phyloP scores from a whole-genome alignment of 164 flowering plant species.

The Annona squamosa region DNA sequence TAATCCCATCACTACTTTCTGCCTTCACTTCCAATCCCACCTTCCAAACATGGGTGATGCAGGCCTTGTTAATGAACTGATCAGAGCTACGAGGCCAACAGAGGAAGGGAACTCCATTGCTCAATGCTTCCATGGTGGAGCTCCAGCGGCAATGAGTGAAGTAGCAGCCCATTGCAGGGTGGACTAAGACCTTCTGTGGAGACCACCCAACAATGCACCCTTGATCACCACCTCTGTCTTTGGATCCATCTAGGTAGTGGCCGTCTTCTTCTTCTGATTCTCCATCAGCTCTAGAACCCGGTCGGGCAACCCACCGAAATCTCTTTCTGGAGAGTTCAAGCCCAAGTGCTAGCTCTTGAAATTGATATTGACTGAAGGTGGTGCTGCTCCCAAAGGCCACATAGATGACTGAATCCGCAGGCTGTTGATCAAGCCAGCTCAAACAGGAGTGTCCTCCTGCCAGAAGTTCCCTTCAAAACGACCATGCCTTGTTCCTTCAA shows the following conservation, averaged over 20 bases:
- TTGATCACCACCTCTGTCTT: slow-evolving; percentile 11
- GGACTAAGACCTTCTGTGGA: slow-evolving; percentile 53
- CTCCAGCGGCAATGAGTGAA: slow-evolving; percentile 49
- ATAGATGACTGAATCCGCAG: slow-evolving; percentile 16
- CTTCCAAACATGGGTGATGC: slow-evolving; percentile 10
- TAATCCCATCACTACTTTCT: no score
- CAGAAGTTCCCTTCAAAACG: no score
- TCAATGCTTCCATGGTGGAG: not conserved
- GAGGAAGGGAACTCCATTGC: slow-evolving; percentile 10
- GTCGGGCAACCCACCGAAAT: slow-evolving; percentile 42
- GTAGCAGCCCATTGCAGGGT: slow-evolving; percentile 41
- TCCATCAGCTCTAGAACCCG: slow-evolving; percentile 6
- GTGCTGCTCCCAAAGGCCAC: slow-evolving; percentile 40
- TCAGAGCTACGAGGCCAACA: slow-evolving; percentile 27
- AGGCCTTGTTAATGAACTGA: slow-evolving; percentile 18
- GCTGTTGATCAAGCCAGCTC: no score
- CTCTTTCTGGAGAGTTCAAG: slow-evolving; percentile 26
- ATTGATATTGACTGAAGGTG: slow-evolving; percentile 11
- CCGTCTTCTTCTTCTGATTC: slow-evolving; percentile 12
- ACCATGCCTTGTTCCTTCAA: no score
- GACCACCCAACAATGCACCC: slow-evolving; percentile 54
- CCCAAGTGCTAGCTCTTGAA: slow-evolving; percentile 32
- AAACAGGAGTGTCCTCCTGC: no score
- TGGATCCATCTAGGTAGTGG: slow-evolving; percentile 20
- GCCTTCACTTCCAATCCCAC: slow-evolving; percentile 4